phyloP scores from a whole-genome alignment of 805 yeast species.

The Yamadazyma insecticola region DNA sequence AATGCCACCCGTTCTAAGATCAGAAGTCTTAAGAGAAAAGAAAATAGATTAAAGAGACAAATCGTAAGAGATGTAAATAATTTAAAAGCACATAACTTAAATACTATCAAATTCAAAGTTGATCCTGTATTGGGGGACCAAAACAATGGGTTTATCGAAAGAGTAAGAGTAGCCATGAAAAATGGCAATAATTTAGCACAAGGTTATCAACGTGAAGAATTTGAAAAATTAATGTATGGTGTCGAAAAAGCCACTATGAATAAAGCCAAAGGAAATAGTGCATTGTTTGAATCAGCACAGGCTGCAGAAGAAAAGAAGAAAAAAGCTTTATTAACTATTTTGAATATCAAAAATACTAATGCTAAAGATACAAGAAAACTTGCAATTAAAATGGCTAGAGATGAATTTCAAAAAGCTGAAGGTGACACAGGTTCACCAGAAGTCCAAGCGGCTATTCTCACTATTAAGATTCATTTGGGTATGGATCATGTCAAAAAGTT shows the following conservation, averaged over 20 bases:
- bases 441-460: slow-evolving; percentile 90
- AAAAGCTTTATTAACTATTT: slow-evolving; percentile 64
- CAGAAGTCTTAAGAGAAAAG: slow-evolving; percentile 33
- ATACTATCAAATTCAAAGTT: slow-evolving; percentile 33
- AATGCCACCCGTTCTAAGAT: slow-evolving; percentile 28
- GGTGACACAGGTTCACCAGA: slow-evolving; percentile 96
- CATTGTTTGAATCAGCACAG: slow-evolving; percentile 22
- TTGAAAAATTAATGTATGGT: slow-evolving; percentile 72
- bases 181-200: slow-evolving; percentile 56
- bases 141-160: slow-evolving; percentile 59
- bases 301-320: slow-evolving; percentile 51
- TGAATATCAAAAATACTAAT: slow-evolving; percentile 68
- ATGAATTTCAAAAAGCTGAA: slow-evolving; percentile 75
- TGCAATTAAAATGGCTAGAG: slow-evolving; percentile 60
- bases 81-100: slow-evolving; percentile 33
- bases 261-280: slow-evolving; percentile 26
- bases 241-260: slow-evolving; percentile 61
- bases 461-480: slow-evolving; percentile 72
- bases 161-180: slow-evolving; percentile 60
- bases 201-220: slow-evolving; percentile 57
- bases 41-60: slow-evolving; percentile 36
- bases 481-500: slow-evolving; percentile 65
- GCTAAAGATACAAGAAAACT: slow-evolving; percentile 52
- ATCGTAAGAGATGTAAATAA: slow-evolving; percentile 37
- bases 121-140: slow-evolving; percentile 85